Percentiles rank a stretch among this genome's conserved stretches.
These are phyloP conservation scores for Cercospora zeina DNA, from an alignment of 2,329 filamentous ascomycete genomes.

Conservation along the genomic window DNA sequence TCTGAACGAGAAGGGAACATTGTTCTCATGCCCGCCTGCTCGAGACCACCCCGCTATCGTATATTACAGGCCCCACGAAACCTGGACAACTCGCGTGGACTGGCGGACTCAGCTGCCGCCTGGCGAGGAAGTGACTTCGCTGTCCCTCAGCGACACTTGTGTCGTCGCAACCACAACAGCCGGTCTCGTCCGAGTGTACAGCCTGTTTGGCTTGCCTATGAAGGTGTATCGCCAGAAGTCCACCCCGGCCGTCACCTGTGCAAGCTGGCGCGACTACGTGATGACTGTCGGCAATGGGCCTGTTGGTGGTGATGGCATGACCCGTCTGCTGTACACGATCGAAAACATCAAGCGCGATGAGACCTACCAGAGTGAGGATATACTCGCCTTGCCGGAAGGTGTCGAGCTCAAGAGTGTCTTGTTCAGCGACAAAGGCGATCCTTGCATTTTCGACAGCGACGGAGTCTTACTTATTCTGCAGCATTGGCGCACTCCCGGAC, in stretches of 20 bases:
- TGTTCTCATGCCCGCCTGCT: slow-evolving; percentile 76
- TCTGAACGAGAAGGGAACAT: slow-evolving; percentile 75
- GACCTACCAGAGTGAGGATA: slow-evolving; percentile 91
- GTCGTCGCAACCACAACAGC: slow-evolving; percentile 83
- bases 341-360: slow-evolving; percentile 93
- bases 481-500: slow-evolving; percentile 83
- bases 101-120: slow-evolving; percentile 86
- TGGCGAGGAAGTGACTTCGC: slow-evolving; percentile 81
- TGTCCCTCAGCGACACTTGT: slow-evolving; percentile 88
- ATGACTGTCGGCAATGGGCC: slow-evolving; percentile 92
- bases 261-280: slow-evolving; percentile 94
- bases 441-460: slow-evolving; percentile 92
- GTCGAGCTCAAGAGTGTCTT: slow-evolving; percentile 78
- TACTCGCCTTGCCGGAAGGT: slow-evolving; percentile 76
- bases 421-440: slow-evolving; percentile 91
- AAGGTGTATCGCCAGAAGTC: slow-evolving; percentile 90
- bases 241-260: slow-evolving; percentile 84
- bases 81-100: slow-evolving; percentile 86
- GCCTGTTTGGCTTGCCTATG: slow-evolving; percentile 85
- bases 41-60: slow-evolving; percentile 71
- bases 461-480: slow-evolving; percentile 84
- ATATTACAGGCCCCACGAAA: slow-evolving; percentile 97
- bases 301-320: slow-evolving; percentile 72
- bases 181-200: slow-evolving; percentile 90
- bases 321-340: slow-evolving; percentile 83